phyloP scores from a whole-genome alignment of 306 rosid genomes.

The Prunus mongolica region DNA sequence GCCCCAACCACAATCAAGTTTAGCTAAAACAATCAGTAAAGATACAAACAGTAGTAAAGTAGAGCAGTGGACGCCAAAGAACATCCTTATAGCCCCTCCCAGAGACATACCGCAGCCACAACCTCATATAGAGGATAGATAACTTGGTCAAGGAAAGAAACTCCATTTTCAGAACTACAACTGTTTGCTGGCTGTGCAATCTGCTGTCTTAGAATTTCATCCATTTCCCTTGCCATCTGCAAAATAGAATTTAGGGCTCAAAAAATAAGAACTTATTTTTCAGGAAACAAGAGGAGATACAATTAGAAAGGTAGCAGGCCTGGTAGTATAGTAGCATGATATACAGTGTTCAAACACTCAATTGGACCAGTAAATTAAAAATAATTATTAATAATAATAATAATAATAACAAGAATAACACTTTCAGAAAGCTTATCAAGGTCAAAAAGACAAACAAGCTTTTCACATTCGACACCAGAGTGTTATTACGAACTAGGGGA shows the following conservation, averaged over 20 bases:
- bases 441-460: not conserved
- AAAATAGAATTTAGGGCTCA: slow-evolving; percentile 16
- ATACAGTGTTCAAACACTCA: not conserved
- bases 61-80: not conserved
- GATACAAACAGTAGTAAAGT: not conserved
- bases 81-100: not conserved
- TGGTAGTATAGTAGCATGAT: not conserved
- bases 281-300: not conserved
- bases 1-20: not conserved
- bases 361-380: not conserved
- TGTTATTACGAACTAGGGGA: not conserved
- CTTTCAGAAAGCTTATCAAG: not conserved
- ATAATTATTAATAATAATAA: too few relatives aligned
- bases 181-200: slow-evolving; percentile 78
- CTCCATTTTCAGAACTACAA: slow-evolving; percentile 58
- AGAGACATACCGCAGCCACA: slow-evolving; percentile 70
- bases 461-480: not conserved
- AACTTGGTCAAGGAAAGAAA: slow-evolving; percentile 82
- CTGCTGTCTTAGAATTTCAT: slow-evolving; percentile 70
- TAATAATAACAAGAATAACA: not conserved
- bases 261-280: not conserved
- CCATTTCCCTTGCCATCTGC: slow-evolving; percentile 97
- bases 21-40: not conserved
- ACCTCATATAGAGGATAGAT: slow-evolving; percentile 72
- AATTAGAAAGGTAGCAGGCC: not conserved